Base-by-base conservation (phyloP, 495 filamentous ascomycete species). In the Penicillium robsamsonii region DNA sequence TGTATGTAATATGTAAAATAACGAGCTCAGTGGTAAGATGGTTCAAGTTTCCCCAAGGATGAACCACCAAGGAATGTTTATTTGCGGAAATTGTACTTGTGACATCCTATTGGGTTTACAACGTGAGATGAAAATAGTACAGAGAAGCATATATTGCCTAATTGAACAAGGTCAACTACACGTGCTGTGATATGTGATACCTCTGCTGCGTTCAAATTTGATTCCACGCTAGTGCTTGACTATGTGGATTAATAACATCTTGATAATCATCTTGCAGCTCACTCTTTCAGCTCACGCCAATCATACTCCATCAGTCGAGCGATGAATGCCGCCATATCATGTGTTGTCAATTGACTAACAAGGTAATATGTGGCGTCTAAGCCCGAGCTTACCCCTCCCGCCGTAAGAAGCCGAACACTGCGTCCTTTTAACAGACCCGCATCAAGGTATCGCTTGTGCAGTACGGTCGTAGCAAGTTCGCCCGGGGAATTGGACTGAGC, bases 291-390 rank as follows among this genome's bases (percentile, higher is more conserved):
- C 87, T 64, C 48, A 57, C 77, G 77, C 88, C 89, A 92, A 50
- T 77, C 76, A 71, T 88, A 81, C 75, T 91, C 87, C 78, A 90
- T 81, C 43, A 83, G 31, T 46, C 82, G 75, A 29, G 86, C 84
- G 42, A 87, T 84, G 74, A 90, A 85, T 25, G 83, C 77, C 24
- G 88, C 87, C 42, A 80, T 73, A 20, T 89, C 87, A 58, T 85
- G 77, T 12, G 77, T 81, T 20, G 90, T 85, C 67, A 92, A 73
- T 50, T 84, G 84, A 71, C 82, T 86, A 46, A 93, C 86, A 61
- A 95, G 73, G 74, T 92, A 90, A 71, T 92, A 72, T 55, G 83
- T 74, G 18, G 88, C 90, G 76, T 95, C 90, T 30, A 93, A 71
- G 57, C 90, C 90, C 66, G 85, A 83, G 58, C 84, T 86, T 50